Base-by-base conservation (phyloP, 2,329 filamentous ascomycete genomes). In the Talaromyces sp. region DNA sequence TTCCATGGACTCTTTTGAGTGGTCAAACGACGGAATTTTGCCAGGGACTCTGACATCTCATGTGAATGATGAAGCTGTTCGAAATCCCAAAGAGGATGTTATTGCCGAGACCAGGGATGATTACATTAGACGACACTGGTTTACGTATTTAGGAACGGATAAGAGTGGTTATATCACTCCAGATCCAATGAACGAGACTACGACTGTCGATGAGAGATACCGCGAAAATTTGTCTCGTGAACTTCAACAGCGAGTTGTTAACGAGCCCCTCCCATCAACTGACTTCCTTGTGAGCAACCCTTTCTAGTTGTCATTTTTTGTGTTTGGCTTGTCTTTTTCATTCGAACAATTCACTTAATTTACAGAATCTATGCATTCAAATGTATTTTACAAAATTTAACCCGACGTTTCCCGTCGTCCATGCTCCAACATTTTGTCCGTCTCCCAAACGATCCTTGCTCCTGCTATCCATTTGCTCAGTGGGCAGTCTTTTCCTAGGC, bases 401-500 rank as follows among this genome's bases (percentile, higher is more conserved):
- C 57, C 68, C 54, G 19, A 65, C 19, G 3, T 59, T 59, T 50
- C 57, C 57, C 54, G 29, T 62, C 57, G 55, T 60, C 54, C 29
- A 65, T 59, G 53, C 63, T 51, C 38, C 66, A 57, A 57, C 62
- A 26, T 59, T 59, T 54, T 38, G 66, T 9, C 69, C 68, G 12
- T 66, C 64, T 2, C 57, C 62, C 9, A 64, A 70, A 56, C 71
- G 68, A 17, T 70, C 71, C 8, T 62, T 73, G 24, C 61, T 76
- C 1, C 65, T 75, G 2, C 53, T 75, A 35, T 75, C 73, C 0
- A 71, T 76, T 14, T 76, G 74, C 58, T 75, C 74, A 0, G 62
- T 75, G 2, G 74, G 74, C 1, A 72, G 71, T 35, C 65, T 75
- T 1, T 74, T 75, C 32, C 65, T 72, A 1, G 74, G 74, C 8